These are phyloP conservation scores for Aspergillus spinulosporus DNA, from an alignment of 2,329 filamentous ascomycete species.

Conservation along the genomic window DNA sequence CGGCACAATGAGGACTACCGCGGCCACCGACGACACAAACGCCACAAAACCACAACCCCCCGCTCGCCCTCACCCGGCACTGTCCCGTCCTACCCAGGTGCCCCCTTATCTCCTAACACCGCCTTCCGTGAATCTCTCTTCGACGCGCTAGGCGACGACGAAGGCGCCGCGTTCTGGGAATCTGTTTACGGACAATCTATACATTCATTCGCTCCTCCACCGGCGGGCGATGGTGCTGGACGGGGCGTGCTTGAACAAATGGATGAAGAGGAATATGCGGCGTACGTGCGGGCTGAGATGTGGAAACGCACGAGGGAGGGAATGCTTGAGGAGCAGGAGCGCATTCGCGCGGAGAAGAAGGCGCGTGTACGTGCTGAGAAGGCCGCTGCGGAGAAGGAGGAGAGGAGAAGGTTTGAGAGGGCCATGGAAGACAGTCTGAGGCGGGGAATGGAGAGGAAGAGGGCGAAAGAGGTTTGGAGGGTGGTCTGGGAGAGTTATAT, in stretches of 20 bases:
- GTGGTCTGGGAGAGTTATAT: slow-evolving; percentile 67
- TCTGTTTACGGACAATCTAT: slow-evolving; percentile 97
- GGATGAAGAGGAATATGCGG: slow-evolving; percentile 88
- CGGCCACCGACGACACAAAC: slow-evolving; percentile 25
- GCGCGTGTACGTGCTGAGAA: slow-evolving; percentile 49
- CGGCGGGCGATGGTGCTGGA: slow-evolving; percentile 32
- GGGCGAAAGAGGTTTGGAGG: slow-evolving; percentile 46
- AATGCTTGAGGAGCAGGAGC: slow-evolving; percentile 71
- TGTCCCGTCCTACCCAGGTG: neutral
- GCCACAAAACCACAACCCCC: slow-evolving; percentile 20
- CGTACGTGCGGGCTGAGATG: slow-evolving; percentile 83
- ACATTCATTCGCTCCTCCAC: slow-evolving; percentile 68
- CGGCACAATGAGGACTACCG: neutral
- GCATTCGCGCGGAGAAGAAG: slow-evolving; percentile 55
- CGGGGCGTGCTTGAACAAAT: slow-evolving; percentile 70
- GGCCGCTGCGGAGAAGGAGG: slow-evolving; percentile 20
- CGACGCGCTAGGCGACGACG: slow-evolving; percentile 94
- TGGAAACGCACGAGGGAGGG: slow-evolving; percentile 93
- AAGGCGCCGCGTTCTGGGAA: slow-evolving; percentile 94
- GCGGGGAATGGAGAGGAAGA: slow-evolving; percentile 63
- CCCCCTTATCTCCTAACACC: slow-evolving; percentile 62
- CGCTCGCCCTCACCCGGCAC: neutral
- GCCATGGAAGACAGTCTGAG: slow-evolving; percentile 70
- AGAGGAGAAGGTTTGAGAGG: slow-evolving; percentile 51
- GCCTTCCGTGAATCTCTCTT: slow-evolving; percentile 94